Percentiles rank a stretch among this genome's conserved stretches.
Evolutionary conservation across 305 asterid genomes (phyloP).

Genomic region (Rubia peregrina): DNA sequence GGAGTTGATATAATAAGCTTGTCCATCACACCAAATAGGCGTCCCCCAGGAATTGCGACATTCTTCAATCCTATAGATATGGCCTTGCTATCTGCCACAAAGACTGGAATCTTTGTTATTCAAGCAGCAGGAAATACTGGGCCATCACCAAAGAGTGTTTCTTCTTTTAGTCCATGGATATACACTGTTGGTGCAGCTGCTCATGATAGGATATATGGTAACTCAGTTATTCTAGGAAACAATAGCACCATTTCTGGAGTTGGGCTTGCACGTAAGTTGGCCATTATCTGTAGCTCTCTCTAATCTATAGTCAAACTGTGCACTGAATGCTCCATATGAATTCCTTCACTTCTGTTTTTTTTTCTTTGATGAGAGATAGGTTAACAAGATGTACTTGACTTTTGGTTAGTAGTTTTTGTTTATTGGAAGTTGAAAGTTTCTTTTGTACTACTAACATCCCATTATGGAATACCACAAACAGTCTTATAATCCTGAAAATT

Average conservation of each 20-base stretch:
- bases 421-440: background rate
- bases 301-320: background rate
- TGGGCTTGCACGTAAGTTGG: conserved; percentile 93
- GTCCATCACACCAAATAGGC: conserved; percentile 96
- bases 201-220: conserved; percentile 75
- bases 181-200: conserved; percentile 94
- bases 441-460: background rate
- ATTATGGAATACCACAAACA: background rate
- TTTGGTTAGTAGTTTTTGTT: background rate
- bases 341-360: background rate
- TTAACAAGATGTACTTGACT: background rate
- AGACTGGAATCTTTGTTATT: conserved; percentile 77
- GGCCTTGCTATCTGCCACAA: conserved; percentile 94
- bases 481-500: background rate
- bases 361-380: background rate
- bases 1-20: conserved; percentile 93
- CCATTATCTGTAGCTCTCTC: background rate
- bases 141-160: conserved; percentile 85
- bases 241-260: conserved; percentile 82
- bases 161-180: conserved; percentile 98
- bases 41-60: conserved; percentile 96
- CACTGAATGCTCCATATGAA: background rate
- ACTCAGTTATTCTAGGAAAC: conserved; percentile 82
- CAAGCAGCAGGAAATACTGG: conserved; percentile 99
- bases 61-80: conserved; percentile 97